Conservation (phyloP, 306 rosid species). For the Comarum palustre region DNA sequence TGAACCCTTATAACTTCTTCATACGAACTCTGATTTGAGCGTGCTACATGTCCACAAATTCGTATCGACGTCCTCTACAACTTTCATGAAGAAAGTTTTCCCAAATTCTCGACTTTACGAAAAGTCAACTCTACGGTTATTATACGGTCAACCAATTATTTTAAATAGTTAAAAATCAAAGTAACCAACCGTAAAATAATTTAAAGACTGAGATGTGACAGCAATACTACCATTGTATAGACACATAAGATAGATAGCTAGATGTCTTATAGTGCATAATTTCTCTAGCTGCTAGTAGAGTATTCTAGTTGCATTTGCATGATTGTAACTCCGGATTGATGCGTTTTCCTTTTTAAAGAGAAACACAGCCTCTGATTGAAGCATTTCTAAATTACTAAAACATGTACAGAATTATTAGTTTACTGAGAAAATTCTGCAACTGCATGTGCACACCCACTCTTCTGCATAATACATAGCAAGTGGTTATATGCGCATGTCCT, state of each 20-base stretch:
- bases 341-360: not conserved
- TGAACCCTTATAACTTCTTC: too few relatives aligned
- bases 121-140: too few relatives aligned
- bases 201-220: too few relatives aligned
- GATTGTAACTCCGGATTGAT: constrained; percentile 10
- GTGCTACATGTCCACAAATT: too few relatives aligned
- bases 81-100: too few relatives aligned
- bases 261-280: constrained; percentile 2
- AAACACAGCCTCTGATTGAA: not conserved
- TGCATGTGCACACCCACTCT: constrained; percentile 13
- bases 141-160: too few relatives aligned
- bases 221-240: not conserved
- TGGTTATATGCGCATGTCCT: constrained; percentile 10
- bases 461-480: not conserved
- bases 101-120: too few relatives aligned
- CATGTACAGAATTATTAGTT: not conserved
- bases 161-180: too few relatives aligned
- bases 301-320: not conserved
- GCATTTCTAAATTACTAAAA: not conserved
- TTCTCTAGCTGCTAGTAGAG: not conserved
- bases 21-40: too few relatives aligned
- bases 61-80: too few relatives aligned
- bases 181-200: too few relatives aligned
- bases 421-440: not conserved
- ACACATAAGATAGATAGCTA: not conserved